Evolutionary conservation across 2,329 filamentous ascomycete species (phyloP).

Genomic region (Periconia digitata): DNA sequence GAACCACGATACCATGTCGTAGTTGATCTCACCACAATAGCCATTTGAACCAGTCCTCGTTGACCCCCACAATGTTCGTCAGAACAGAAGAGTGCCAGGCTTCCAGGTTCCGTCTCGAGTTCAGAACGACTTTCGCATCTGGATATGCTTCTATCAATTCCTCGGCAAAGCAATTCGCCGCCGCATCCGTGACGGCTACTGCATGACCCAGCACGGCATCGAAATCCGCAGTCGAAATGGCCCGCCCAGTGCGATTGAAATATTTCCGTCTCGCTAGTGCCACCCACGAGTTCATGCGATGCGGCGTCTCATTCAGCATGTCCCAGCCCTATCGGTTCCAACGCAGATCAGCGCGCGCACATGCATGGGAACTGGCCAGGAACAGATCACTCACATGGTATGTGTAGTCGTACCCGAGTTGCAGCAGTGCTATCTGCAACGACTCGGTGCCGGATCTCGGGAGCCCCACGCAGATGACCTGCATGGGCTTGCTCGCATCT

Average conservation of each 20-base stretch:
- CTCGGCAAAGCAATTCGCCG: constrained; percentile 13
- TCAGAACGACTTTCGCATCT: constrained; percentile 49
- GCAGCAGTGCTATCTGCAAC: constrained; percentile 3
- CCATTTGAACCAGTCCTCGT: constrained; percentile 9
- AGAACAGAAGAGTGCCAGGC: constrained; percentile 6
- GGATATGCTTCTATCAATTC: constrained; percentile 53
- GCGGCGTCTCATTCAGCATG: constrained; percentile 7
- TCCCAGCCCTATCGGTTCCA: constrained; percentile 10
- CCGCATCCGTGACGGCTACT: constrained; percentile 26
- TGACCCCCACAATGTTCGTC: constrained; percentile 6
- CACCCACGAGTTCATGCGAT: constrained; percentile 8
- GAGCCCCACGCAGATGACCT: constrained; percentile 8
- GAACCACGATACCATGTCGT: too few relatives aligned
- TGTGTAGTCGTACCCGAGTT: constrained; percentile 8
- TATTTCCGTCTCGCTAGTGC: constrained; percentile 4
- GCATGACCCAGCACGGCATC: constrained; percentile 47
- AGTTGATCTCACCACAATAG: constrained; percentile 1
- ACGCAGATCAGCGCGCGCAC: too few relatives aligned
- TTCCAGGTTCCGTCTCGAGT: constrained; percentile 4
- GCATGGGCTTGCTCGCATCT: constrained; percentile 5
- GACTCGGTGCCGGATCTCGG: constrained; percentile 8
- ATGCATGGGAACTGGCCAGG: too few relatives aligned
- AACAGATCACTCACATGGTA: constrained; percentile 2
- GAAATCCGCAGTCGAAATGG: constrained; percentile 34
- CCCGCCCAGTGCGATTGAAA: not conserved